A percentile compares a stretch with the other conserved stretches of the same genome.
Conservation (phyloP, 2,329 filamentous ascomycete species). For the Sclerotinia glacialis region DNA sequence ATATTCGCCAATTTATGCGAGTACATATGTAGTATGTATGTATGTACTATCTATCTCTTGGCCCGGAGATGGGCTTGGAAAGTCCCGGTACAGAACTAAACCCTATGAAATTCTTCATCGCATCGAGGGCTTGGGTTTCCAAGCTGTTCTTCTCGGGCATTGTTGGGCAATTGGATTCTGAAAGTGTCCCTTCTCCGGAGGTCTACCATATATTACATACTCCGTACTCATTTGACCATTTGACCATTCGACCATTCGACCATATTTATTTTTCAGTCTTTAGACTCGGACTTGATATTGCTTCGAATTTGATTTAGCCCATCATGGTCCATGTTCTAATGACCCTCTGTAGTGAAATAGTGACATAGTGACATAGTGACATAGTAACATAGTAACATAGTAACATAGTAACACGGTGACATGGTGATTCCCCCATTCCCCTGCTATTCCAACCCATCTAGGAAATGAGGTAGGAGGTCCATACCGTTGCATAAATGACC, state of each 20-base stretch:
- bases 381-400: background rate
- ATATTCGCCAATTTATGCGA: background rate
- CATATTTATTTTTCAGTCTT: too few relatives aligned
- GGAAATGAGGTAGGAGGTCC: constrained; percentile 14
- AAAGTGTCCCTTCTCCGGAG: too few relatives aligned
- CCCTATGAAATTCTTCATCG: background rate
- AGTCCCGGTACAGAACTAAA: background rate
- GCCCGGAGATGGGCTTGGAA: background rate
- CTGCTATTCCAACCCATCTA: background rate
- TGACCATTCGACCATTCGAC: too few relatives aligned
- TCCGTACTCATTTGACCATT: constrained; percentile 6
- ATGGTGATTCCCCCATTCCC: background rate
- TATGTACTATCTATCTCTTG: background rate
- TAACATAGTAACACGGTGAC: background rate
- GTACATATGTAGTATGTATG: too few relatives aligned
- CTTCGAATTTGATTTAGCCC: background rate
- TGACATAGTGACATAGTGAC: background rate
- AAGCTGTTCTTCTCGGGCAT: background rate
- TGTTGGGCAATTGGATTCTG: background rate
- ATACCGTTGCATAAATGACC: constrained; percentile 7
- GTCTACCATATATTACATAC: too few relatives aligned
- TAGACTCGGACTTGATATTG: constrained; percentile 7
- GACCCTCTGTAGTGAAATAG: too few relatives aligned
- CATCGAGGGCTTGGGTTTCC: background rate
- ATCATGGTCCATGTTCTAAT: background rate